phyloP scores from a whole-genome alignment of 78 protist genomes.

The Tieghemostelium lacteum region DNA sequence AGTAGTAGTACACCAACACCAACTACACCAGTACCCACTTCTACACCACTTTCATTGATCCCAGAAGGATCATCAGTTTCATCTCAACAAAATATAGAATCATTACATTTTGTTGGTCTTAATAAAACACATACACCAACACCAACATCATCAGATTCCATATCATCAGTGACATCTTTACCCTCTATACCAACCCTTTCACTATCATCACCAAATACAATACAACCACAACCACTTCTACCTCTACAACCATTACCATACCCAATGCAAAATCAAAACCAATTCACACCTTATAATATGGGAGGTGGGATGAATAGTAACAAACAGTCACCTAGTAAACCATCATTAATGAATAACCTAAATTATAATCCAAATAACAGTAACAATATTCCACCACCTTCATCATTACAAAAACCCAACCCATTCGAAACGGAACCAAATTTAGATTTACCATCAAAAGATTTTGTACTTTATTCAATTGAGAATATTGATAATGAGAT shows the following conservation, averaged over 20 bases:
- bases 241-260: background rate
- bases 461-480: conserved; percentile 9
- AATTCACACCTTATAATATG: background rate
- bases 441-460: conserved; percentile 32
- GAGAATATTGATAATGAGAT: conserved; percentile 38
- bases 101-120: background rate
- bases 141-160: background rate
- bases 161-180: background rate
- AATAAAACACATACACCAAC: too few species aligned
- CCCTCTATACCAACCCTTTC: background rate
- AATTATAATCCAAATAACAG: too few species aligned
- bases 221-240: background rate
- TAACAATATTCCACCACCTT: too few species aligned
- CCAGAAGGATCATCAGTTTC: background rate
- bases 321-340: background rate
- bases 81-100: background rate
- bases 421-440: background rate
- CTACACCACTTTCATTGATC: background rate
- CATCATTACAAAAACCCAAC: background rate
- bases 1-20: background rate
- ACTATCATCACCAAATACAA: background rate
- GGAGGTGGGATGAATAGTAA: background rate
- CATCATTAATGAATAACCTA: background rate
- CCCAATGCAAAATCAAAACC: background rate
- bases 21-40: background rate